A percentile compares a stretch with the other conserved stretches of the same genome.
These are phyloP conservation scores for Gregarina niphandrodes DNA, from an alignment of 169 alveolate genomes.

Conservation along the genomic window DNA sequence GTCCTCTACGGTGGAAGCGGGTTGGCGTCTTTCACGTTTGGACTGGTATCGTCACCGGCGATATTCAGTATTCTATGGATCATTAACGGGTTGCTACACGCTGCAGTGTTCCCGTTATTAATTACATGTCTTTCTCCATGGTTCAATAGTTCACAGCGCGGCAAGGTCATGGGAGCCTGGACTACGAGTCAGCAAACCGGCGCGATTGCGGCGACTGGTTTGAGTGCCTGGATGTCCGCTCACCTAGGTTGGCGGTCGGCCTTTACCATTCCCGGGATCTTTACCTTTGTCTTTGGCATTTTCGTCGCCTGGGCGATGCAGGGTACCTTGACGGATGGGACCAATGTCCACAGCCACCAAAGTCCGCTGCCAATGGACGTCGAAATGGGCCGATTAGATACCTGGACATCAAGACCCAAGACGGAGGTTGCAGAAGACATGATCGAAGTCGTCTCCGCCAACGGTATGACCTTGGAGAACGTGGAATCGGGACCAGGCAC, in stretches of 20 bases:
- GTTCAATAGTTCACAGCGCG: slow-evolving; percentile 13
- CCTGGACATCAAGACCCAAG: no score
- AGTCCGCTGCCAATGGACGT: no score
- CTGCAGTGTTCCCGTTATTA: slow-evolving; percentile 27
- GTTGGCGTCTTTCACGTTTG: no score
- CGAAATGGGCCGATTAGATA: no score
- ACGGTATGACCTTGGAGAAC: no score
- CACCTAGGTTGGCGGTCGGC: slow-evolving; percentile 30
- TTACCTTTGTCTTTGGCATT: slow-evolving; percentile 11
- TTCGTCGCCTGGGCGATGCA: slow-evolving; percentile 7
- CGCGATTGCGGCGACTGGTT: slow-evolving; percentile 24
- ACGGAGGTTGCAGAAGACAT: no score
- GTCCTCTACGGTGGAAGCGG: no score
- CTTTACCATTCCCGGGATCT: slow-evolving; percentile 17
- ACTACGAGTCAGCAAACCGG: slow-evolving; percentile 31
- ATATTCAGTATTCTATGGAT: slow-evolving; percentile 13
- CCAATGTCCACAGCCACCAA: no score
- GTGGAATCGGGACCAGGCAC: no score
- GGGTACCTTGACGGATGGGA: no score
- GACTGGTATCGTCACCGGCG: no score
- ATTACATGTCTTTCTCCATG: slow-evolving; percentile 13
- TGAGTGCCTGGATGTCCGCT: slow-evolving; percentile 19
- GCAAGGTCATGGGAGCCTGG: slow-evolving; percentile 25
- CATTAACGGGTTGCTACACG: slow-evolving; percentile 23
- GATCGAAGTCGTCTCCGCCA: no score